Evolutionary conservation across 2,329 filamentous ascomycete species (phyloP), one percentile per base, ranked within the genome.

Genomic region (Emmonsia crescens): DNA sequence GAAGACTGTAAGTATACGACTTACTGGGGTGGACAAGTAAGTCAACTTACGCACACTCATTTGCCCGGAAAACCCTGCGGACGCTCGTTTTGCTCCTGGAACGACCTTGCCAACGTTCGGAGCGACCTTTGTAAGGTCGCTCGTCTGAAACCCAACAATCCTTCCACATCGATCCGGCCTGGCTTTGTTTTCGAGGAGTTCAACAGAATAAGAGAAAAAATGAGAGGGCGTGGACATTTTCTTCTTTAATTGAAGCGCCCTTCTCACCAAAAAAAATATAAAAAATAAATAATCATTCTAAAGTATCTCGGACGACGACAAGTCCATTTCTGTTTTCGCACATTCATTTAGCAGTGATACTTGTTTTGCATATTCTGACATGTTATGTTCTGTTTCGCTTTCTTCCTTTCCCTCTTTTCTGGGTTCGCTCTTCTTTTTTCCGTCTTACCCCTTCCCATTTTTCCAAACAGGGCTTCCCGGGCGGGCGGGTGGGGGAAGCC

Each of bases 301-400:
- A 66, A 67, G 64, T 40, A 65, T 67, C 64, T 66, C 65, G 59
- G 60, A 61, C 62, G 65, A 66, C 62, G 65, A 66, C 60, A 65
- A 66, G 62, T 63, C 61, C 52, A 64, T 62, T 65, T 63, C 55
- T 63, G 51, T 59, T 61, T n/a, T 64, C 57, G 51, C 64, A 63
- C 61, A 57, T 24, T 65, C 57, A 19, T 62, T 66, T 55, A 44
- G 52, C 42, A 61, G 52, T 59, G 19, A 52, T 46, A 16, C 31
- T 29, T 55, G 21, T 54, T 63, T 19, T 40, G 48, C 27, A 55
- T 64, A 27, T 61, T 56, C 46, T 31, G 21, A 33, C 36, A 27
- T 29, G 44, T 61, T 57, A 24, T 46, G 33, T 57, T 58, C 59
- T 55, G 59, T 29, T 62, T 61, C 54, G 24, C 46, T 29, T 19